A percentile compares a stretch with the other conserved stretches of the same genome.
Conservation (phyloP, 2,329 filamentous ascomycete species). For the Diaporthe sp. region DNA sequence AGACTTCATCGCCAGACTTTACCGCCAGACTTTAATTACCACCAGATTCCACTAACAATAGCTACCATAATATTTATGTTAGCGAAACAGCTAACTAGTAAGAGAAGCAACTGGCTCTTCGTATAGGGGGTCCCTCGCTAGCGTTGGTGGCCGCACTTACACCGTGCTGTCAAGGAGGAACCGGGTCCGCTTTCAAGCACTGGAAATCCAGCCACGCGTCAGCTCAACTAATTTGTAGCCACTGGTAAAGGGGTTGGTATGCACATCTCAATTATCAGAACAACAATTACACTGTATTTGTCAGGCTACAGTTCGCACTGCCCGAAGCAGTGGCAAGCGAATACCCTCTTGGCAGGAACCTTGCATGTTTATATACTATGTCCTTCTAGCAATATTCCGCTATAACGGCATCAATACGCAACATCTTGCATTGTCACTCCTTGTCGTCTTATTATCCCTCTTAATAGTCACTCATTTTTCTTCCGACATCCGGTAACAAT, state of each 20-base stretch:
- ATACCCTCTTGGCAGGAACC: not conserved
- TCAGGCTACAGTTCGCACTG: not conserved
- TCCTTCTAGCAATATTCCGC: not conserved
- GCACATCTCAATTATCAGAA: not conserved
- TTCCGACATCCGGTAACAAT: not conserved
- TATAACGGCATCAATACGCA: not conserved
- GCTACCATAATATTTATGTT: no score
- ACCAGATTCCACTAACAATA: no score
- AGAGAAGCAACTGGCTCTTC: no score
- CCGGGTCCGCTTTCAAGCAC: not conserved
- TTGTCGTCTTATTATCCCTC: not conserved
- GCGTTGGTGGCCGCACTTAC: not conserved
- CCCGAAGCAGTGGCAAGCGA: not conserved
- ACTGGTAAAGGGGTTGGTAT: slow-evolving; percentile 7
- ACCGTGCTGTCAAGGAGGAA: not conserved
- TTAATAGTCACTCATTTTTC: not conserved
- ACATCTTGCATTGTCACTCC: not conserved
- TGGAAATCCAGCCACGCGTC: not conserved
- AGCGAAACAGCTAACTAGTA: no score
- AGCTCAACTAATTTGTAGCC: not conserved
- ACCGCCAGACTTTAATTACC: no score
- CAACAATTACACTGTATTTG: not conserved
- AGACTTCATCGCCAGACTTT: no score
- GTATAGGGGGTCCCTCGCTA: not conserved
- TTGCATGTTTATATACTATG: slow-evolving; percentile 20